phyloP scores from a whole-genome alignment of 1,139 yeast genomes.

The Blastobotrys serpentis region DNA sequence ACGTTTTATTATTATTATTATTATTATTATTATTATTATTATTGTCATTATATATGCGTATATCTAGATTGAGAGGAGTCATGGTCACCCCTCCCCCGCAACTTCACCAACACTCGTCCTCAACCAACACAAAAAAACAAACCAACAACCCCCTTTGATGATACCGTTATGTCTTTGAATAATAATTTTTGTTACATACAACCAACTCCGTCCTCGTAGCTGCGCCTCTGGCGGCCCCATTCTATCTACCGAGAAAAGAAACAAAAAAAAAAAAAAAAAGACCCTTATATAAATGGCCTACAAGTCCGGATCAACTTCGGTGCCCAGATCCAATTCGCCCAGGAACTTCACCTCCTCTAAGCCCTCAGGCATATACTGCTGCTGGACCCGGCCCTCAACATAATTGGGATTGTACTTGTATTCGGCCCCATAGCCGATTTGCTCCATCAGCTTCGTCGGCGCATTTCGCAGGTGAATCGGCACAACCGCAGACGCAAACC shows the following conservation, averaged over 20 bases:
- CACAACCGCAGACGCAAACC: constrained; percentile 47
- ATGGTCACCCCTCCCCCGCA: too few species aligned
- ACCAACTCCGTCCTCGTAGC: too few species aligned
- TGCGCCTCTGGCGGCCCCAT: neutral
- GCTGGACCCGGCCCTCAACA: constrained; percentile 68
- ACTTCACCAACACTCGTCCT: too few species aligned
- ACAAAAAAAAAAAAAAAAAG: too few species aligned
- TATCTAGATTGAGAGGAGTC: too few species aligned
- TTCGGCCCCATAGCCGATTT: constrained; percentile 76
- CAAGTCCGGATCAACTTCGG: constrained; percentile 20
- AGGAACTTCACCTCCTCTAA: constrained; percentile 39
- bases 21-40: too few species aligned
- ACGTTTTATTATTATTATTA: neutral
- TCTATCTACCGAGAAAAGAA: too few species aligned
- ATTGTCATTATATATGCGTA: too few species aligned
- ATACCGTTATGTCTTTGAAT: neutral
- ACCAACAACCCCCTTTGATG: neutral
- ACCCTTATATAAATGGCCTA: too few species aligned
- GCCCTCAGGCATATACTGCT: constrained; percentile 46
- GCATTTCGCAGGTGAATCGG: constrained; percentile 80
- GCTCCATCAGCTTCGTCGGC: constrained; percentile 87
- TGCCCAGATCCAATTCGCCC: constrained; percentile 44
- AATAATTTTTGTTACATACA: neutral
- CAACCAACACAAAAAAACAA: neutral
- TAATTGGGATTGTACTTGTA: constrained; percentile 88